Conservation (phyloP, 2,329 filamentous ascomycete genomes). For the Beauveria asiatica region DNA sequence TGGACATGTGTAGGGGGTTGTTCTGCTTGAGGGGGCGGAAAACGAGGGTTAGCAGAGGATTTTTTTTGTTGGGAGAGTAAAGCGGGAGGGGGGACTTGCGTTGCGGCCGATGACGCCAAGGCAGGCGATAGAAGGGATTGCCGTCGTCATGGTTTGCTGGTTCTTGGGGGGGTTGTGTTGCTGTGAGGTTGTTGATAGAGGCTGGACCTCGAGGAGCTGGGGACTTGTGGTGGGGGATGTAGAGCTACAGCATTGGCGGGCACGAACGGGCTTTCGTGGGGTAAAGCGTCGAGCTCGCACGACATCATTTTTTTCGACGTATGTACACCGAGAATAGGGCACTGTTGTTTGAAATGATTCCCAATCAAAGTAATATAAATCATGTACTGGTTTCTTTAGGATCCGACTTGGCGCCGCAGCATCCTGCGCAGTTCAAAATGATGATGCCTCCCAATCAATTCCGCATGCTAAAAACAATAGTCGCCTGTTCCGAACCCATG, state of each 20-base stretch:
- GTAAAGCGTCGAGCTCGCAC: too few relatives aligned
- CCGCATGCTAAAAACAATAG: background rate
- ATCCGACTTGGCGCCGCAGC: background rate
- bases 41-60: too few relatives aligned
- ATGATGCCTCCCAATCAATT: background rate
- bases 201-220: background rate
- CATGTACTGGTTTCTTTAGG: background rate
- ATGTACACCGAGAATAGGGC: background rate
- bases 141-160: constrained; percentile 41
- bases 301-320: too few relatives aligned
- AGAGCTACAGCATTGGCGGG: background rate
- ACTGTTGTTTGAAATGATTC: background rate
- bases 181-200: background rate
- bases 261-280: background rate
- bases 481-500: background rate
- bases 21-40: constrained; percentile 50
- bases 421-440: background rate
- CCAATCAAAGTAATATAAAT: background rate
- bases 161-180: background rate
- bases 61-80: background rate
- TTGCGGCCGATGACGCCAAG: constrained; percentile 91
- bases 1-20: constrained; percentile 87
- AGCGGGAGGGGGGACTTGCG: constrained; percentile 42
- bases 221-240: background rate
- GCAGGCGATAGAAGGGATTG: constrained; percentile 77